These are phyloP conservation scores for Petrea volubilis DNA, from an alignment of 257 asterid genomes.

Conservation along the genomic window DNA sequence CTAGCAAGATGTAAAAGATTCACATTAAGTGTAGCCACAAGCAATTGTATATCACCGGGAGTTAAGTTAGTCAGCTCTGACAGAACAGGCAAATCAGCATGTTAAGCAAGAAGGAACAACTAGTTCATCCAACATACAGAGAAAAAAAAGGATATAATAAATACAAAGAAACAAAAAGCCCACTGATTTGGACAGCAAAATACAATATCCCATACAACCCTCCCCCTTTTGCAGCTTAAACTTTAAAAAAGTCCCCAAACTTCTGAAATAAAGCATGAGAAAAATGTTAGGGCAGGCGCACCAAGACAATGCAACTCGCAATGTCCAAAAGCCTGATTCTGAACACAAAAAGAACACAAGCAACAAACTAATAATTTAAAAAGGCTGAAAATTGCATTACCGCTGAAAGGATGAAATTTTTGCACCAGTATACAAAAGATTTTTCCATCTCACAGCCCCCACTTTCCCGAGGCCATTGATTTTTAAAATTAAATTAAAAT, in stretches of 20 bases:
- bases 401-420: background rate
- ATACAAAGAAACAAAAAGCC: background rate
- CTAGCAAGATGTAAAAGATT: slow-evolving; percentile 2
- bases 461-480: background rate
- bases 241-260: background rate
- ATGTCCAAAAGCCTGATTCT: background rate
- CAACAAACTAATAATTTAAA: background rate
- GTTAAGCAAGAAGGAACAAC: slow-evolving; percentile 1
- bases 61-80: background rate
- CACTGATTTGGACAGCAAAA: background rate
- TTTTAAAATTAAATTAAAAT: background rate
- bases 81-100: background rate
- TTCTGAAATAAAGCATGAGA: background rate
- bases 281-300: background rate
- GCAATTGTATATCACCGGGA: background rate
- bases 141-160: background rate
- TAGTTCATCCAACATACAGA: background rate
- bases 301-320: background rate
- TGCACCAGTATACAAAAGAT: background rate
- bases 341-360: background rate
- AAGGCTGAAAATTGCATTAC: background rate
- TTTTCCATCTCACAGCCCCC: background rate
- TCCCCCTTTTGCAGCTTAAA: background rate
- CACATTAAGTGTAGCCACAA: background rate
- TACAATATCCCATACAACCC: background rate